Conservation (phyloP, 208 protist species). For the Zelonia costaricensis region DNA sequence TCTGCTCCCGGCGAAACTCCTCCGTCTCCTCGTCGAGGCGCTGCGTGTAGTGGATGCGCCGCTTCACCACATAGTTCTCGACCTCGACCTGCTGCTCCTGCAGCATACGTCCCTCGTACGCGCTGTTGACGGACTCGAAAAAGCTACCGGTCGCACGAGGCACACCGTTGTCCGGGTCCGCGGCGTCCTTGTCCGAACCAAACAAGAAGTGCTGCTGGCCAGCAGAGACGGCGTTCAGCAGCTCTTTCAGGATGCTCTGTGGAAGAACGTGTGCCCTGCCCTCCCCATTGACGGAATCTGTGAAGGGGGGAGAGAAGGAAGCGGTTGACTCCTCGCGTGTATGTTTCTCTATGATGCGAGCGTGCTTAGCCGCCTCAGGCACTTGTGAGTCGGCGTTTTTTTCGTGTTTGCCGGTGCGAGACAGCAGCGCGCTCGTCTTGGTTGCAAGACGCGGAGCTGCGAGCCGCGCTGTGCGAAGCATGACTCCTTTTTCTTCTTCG, state of each 20-base stretch:
- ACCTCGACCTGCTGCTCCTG: constrained; percentile 37
- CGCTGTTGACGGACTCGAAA: constrained; percentile 41
- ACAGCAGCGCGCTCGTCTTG: constrained; percentile 9
- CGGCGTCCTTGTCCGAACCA: constrained; percentile 15
- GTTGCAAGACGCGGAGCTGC: constrained; percentile 5
- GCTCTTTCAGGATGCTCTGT: constrained; percentile 20
- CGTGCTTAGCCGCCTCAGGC: neutral
- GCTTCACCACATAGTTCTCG: constrained; percentile 33
- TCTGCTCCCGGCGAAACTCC: constrained; percentile 49
- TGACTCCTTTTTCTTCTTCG: constrained; percentile 8
- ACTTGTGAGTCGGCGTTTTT: neutral
- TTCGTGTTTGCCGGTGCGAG: neutral
- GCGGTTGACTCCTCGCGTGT: neutral
- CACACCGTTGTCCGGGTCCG: constrained; percentile 5
- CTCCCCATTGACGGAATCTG: neutral
- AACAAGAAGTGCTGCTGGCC: constrained; percentile 31
- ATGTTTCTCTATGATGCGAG: neutral
- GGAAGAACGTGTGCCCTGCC: constrained; percentile 15
- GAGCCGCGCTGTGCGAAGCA: constrained; percentile 2
- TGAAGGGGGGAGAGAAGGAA: constrained; percentile 1
- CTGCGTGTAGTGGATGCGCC: constrained; percentile 31
- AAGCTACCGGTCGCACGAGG: constrained; percentile 33
- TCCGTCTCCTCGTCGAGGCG: constrained; percentile 50
- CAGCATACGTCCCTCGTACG: constrained; percentile 34
- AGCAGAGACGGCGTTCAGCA: constrained; percentile 22